Evolutionary conservation across 768 basidiomycete genomes (phyloP).

Genomic region (Coprinopsis cinerea): DNA sequence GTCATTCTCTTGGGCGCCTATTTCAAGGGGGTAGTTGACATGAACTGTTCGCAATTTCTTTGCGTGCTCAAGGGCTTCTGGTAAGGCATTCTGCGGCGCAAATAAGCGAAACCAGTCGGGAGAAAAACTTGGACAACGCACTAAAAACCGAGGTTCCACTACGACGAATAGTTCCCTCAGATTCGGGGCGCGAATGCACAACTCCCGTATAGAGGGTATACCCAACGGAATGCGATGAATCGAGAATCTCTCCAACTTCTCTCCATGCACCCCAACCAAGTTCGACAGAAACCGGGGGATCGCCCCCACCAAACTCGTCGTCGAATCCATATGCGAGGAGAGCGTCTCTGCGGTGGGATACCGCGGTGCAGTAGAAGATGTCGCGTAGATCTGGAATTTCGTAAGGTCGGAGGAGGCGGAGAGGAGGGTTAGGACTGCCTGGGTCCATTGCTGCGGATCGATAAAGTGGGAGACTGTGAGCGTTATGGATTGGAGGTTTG

Average conservation of each 20-base stretch:
- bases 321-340: not conserved
- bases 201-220: constrained; percentile 39
- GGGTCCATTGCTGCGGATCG: constrained; percentile 38
- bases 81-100: constrained; percentile 32
- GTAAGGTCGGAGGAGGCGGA: constrained; percentile 39
- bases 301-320: not conserved
- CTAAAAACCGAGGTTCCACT: constrained; percentile 40
- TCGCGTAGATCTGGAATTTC: constrained; percentile 57
- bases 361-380: no score
- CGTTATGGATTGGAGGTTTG: constrained; percentile 45
- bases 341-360: constrained; percentile 16
- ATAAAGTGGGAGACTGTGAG: constrained; percentile 32
- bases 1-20: constrained; percentile 13
- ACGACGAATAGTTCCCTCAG: constrained; percentile 65
- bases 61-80: constrained; percentile 37
- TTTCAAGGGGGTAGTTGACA: constrained; percentile 44
- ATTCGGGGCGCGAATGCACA: constrained; percentile 47
- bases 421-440: constrained; percentile 36
- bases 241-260: constrained; percentile 49
- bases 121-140: constrained; percentile 21
- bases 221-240: constrained; percentile 59
- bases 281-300: constrained; percentile 37
- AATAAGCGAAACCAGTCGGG: not conserved
- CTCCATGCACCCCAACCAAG: constrained; percentile 46
- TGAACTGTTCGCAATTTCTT: constrained; percentile 51